Percentiles rank a stretch among this genome's conserved stretches.
These are phyloP conservation scores for Megacollybia platyphylla DNA, from an alignment of 1,284 basidiomycete species.

Conservation along the genomic window DNA sequence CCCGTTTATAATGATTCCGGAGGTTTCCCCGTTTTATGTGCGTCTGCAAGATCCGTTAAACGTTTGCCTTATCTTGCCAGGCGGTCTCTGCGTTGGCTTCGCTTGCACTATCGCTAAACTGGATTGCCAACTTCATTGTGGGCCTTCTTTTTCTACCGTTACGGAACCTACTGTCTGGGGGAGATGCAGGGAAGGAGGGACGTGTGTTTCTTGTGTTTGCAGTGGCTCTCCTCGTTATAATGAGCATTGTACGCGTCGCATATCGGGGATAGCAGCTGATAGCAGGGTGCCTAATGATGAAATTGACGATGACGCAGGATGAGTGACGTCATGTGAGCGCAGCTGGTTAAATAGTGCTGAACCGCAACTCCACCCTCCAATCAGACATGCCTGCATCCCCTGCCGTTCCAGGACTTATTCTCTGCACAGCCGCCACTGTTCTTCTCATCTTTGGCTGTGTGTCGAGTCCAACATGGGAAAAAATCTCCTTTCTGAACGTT, in stretches of 20 bases:
- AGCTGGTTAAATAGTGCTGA: background rate
- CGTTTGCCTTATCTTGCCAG: slow-evolving; percentile 20
- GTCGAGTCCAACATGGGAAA: slow-evolving; percentile 12
- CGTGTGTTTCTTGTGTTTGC: slow-evolving; percentile 78
- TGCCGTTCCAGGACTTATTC: slow-evolving; percentile 30
- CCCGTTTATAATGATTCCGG: slow-evolving; percentile 88
- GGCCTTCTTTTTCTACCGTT: slow-evolving; percentile 76
- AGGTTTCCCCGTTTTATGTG: slow-evolving; percentile 74
- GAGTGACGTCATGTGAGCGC: background rate
- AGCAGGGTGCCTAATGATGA: background rate
- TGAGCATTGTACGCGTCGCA: slow-evolving; percentile 7
- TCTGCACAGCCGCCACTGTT: slow-evolving; percentile 50
- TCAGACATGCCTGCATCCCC: slow-evolving; percentile 19
- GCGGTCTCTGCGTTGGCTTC: slow-evolving; percentile 80
- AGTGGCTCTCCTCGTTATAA: slow-evolving; percentile 20
- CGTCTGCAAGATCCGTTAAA: slow-evolving; percentile 12
- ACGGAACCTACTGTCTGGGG: slow-evolving; percentile 57
- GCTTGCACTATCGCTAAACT: slow-evolving; percentile 75
- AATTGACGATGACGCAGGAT: background rate
- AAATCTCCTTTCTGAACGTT: slow-evolving; percentile 55
- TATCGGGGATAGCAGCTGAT: background rate
- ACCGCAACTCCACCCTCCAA: background rate
- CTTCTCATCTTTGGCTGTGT: slow-evolving; percentile 52
- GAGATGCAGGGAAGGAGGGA: slow-evolving; percentile 57
- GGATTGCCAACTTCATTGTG: slow-evolving; percentile 76